Base-by-base conservation (phyloP, 306 rosid species). In the Citrullus mucosospermus region DNA sequence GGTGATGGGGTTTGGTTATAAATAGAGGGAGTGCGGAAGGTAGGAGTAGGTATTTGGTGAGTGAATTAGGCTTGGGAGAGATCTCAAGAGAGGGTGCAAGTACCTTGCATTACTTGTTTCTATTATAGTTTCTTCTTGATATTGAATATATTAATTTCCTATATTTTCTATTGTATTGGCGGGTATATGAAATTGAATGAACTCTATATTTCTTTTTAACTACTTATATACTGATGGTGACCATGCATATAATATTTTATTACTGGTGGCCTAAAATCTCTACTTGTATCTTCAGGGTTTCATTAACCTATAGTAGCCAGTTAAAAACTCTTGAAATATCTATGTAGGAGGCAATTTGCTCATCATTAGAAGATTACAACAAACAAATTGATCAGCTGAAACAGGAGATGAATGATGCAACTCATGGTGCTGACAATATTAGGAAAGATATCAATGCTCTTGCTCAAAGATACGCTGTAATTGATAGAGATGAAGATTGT, bases 321-420 rank as follows among this genome's bases (percentile, higher is more conserved):
- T 65, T 54, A 58, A 54, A n/a, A 18, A 9, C 65, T 66, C 51
- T 20, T 39, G 56, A 53, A 80, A 68, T 76, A 34, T 83, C 48
- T 65, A 41, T 85, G 85, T 81, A 92, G 98, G 97, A 92, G 88
- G 97, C 97, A 81, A 92, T 95, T 72, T 91, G 97, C 86, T 91
- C 92, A 61, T 95, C 98, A 3, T 83, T 95, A 84, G 98, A 92
- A 84, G 98, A 95, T 83, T 95, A 95, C 90, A 92, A 95, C 91
- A 95, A 92, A 89, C 98, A 95, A 87, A 95, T 95, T 79, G 98
- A 95, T 86, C 87, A 78, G 81, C 83, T 95, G 86, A 95, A 95
- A 85, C 86, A 92, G 78, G 98, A 95, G 90, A 95, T 95, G 98
- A 92, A 95, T 80, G 98, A 95, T 84, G 97, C 98, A 79, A 95